Conservation (phyloP, 352 stramenopile species). For the Phytopythium montanum region DNA sequence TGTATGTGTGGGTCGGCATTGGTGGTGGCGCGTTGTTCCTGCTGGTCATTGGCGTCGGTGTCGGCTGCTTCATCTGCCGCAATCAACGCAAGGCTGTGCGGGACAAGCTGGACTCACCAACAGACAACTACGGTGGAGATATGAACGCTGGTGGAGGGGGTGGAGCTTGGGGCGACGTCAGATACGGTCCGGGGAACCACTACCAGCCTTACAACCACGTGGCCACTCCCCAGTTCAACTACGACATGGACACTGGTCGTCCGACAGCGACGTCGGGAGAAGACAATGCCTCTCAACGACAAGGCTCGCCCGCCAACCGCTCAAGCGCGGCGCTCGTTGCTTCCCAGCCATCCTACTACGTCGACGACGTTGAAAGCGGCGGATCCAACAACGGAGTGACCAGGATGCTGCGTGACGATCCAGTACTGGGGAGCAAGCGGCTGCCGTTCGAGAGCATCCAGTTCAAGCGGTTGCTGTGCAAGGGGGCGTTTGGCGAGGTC, state of each 20-base stretch:
- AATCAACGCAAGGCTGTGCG: not conserved
- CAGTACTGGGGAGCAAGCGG: slow-evolving; percentile 25
- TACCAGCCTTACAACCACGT: slow-evolving; percentile 2
- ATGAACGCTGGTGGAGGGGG: not conserved
- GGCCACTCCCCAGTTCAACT: not conserved
- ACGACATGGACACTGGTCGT: not conserved
- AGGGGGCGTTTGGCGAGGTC: slow-evolving; percentile 50
- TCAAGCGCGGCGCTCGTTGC: not conserved
- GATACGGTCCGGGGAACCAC: not conserved
- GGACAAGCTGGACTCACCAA: not conserved
- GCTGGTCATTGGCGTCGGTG: not conserved
- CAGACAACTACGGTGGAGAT: not conserved
- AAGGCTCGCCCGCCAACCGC: not conserved
- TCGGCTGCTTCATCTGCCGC: not conserved
- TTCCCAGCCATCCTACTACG: not conserved
- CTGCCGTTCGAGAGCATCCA: slow-evolving; percentile 18
- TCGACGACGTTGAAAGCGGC: not conserved
- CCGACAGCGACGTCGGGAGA: not conserved
- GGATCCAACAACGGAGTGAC: not conserved
- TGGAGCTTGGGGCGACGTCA: not conserved
- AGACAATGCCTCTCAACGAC: slow-evolving; percentile 11
- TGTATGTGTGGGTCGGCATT: slow-evolving; percentile 18
- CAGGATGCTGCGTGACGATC: slow-evolving; percentile 2
- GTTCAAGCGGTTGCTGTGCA: slow-evolving; percentile 17
- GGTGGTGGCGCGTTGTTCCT: slow-evolving; percentile 10